These are phyloP conservation scores for Serendipita sp. DNA, from an alignment of 768 basidiomycete genomes.

Conservation along the genomic window DNA sequence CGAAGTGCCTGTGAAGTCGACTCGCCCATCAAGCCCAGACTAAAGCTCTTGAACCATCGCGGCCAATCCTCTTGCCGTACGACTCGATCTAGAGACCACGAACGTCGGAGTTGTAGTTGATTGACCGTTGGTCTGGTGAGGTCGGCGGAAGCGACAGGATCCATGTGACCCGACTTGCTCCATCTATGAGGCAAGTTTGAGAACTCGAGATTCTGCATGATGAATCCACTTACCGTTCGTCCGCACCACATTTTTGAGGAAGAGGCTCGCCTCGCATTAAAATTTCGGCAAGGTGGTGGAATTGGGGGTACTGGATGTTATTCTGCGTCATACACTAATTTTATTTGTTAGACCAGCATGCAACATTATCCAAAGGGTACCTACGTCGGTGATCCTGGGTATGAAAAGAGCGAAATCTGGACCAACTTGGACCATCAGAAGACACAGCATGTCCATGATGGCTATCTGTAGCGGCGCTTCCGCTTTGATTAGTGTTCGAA, in stretches of 20 bases:
- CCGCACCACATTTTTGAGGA: slow-evolving; percentile 19
- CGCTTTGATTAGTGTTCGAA: slow-evolving; percentile 20
- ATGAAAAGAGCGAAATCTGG: slow-evolving; percentile 33
- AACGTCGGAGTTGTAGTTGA: slow-evolving; percentile 28
- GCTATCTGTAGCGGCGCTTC: slow-evolving; percentile 20
- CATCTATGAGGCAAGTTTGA: not conserved
- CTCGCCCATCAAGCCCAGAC: slow-evolving; percentile 29
- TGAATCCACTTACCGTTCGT: not conserved
- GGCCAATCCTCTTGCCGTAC: slow-evolving; percentile 24
- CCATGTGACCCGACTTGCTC: not conserved
- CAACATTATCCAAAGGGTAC: slow-evolving; percentile 4
- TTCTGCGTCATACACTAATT: slow-evolving; percentile 21
- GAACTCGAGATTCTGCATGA: not conserved
- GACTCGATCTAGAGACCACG: slow-evolving; percentile 27
- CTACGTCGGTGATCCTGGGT: slow-evolving; percentile 31
- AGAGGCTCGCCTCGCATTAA: slow-evolving; percentile 27
- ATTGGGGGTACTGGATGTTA: slow-evolving; percentile 22
- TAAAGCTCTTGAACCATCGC: slow-evolving; percentile 28
- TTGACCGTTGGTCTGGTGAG: slow-evolving; percentile 26
- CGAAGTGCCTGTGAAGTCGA: slow-evolving; percentile 32
- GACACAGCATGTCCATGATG: slow-evolving; percentile 30
- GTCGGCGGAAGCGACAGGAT: slow-evolving; percentile 14
- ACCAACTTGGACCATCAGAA: slow-evolving; percentile 27
- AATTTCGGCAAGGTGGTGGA: slow-evolving; percentile 26
- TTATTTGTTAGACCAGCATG: not conserved